These are phyloP conservation scores for Dothistroma pini DNA, from an alignment of 2,329 filamentous ascomycete species.

Conservation along the genomic window DNA sequence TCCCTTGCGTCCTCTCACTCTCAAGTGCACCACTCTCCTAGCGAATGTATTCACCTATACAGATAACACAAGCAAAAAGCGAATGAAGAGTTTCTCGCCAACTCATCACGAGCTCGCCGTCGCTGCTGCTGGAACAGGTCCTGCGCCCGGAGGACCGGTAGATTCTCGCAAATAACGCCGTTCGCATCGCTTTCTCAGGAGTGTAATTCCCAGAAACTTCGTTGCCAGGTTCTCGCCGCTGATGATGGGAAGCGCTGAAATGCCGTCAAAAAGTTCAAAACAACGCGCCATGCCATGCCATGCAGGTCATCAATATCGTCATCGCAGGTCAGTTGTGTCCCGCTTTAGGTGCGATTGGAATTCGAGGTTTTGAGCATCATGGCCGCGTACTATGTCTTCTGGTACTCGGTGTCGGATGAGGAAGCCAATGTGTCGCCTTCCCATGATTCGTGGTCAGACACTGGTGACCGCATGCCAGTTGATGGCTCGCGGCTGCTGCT, in stretches of 20 bases:
- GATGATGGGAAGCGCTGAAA: constrained; percentile 17
- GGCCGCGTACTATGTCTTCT: constrained; percentile 23
- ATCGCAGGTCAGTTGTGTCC: constrained; percentile 13
- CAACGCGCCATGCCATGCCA: constrained; percentile 21
- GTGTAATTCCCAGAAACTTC: constrained; percentile 10
- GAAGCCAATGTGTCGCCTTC: constrained; percentile 54
- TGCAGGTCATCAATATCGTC: constrained; percentile 25
- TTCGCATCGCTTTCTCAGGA: constrained; percentile 6
- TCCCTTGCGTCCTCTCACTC: constrained; percentile 4
- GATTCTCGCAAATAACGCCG: background rate
- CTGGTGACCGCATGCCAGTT: constrained; percentile 43
- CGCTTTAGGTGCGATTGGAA: constrained; percentile 9
- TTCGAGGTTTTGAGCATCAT: constrained; percentile 1
- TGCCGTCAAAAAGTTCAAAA: constrained; percentile 10
- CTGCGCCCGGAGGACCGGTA: background rate
- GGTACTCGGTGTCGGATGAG: constrained; percentile 26
- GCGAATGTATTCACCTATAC: constrained; percentile 24
- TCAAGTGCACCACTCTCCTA: constrained; percentile 11
- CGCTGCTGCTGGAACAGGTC: background rate
- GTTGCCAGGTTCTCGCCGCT: constrained; percentile 7
- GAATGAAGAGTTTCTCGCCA: constrained; percentile 26
- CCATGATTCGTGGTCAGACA: constrained; percentile 57
- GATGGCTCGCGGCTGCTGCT: constrained; percentile 60
- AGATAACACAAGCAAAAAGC: constrained; percentile 21
- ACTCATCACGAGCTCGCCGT: background rate